Evolutionary conservation across 2,329 filamentous ascomycete species (phyloP).

Genomic region (Penicillium expansum): DNA sequence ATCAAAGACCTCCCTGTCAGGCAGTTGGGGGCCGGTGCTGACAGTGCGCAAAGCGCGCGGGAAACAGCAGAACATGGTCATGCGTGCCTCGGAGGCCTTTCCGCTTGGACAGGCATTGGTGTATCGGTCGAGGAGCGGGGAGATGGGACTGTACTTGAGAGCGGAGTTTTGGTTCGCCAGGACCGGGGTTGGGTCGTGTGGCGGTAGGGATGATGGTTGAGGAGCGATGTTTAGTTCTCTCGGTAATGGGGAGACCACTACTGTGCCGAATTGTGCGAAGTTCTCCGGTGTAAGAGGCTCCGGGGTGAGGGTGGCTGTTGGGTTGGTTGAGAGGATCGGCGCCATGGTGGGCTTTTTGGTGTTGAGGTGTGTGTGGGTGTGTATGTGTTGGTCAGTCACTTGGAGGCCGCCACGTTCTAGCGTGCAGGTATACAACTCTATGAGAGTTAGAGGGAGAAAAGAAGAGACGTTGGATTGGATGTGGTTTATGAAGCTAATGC

Average conservation of each 20-base stretch:
- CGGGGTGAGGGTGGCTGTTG: slow-evolving; percentile 52
- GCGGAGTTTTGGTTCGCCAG: slow-evolving; percentile 83
- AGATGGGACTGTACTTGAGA: slow-evolving; percentile 79
- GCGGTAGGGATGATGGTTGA: slow-evolving; percentile 47
- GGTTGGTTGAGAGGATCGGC: slow-evolving; percentile 34
- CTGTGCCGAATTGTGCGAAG: slow-evolving; percentile 80
- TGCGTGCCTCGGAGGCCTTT: slow-evolving; percentile 56
- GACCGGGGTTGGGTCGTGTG: slow-evolving; percentile 51
- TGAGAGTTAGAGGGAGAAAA: background rate
- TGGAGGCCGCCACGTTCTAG: background rate
- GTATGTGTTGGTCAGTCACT: background rate
- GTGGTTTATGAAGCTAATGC: slow-evolving; percentile 2
- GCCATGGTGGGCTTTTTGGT: slow-evolving; percentile 25
- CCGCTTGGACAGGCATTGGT: slow-evolving; percentile 47
- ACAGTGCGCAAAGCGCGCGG: slow-evolving; percentile 55
- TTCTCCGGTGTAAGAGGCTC: slow-evolving; percentile 64
- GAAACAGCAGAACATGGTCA: slow-evolving; percentile 88
- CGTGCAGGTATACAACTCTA: background rate
- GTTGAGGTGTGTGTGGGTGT: background rate
- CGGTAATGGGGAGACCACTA: slow-evolving; percentile 69
- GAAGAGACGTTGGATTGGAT: background rate
- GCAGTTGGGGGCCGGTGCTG: slow-evolving; percentile 1
- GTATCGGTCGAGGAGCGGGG: slow-evolving; percentile 71
- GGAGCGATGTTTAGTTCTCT: slow-evolving; percentile 49
- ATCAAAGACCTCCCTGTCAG: slow-evolving; percentile 51